Conservation (phyloP, 176 grass and related monocot species). For the Themeda triandra region DNA sequence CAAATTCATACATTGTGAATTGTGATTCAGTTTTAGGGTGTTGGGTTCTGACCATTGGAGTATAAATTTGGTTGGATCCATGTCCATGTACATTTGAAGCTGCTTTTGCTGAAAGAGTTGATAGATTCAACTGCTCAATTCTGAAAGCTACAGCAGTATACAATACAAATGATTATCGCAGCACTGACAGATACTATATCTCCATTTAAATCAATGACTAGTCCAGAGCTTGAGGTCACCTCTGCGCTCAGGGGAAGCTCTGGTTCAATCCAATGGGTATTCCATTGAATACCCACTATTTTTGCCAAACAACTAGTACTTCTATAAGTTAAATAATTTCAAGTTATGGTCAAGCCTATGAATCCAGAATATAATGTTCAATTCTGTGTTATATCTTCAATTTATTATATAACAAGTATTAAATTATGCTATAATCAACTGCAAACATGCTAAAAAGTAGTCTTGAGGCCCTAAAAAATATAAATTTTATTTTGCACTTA, state of each 20-base stretch:
- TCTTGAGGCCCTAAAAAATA: background rate
- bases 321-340: no score
- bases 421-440: no score
- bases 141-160: background rate
- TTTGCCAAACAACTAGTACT: no score
- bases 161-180: background rate
- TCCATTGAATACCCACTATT: no score
- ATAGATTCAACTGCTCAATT: background rate
- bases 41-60: background rate
- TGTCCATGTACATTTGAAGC: background rate
- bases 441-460: background rate
- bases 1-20: background rate
- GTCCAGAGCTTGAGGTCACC: background rate
- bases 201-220: background rate
- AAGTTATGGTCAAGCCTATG: no score
- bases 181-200: background rate
- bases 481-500: background rate
- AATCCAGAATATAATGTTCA: no score
- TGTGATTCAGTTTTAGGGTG: background rate
- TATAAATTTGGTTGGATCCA: background rate
- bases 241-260: background rate
- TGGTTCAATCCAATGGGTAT: background rate
- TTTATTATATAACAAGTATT: no score
- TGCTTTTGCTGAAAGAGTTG: background rate
- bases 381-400: no score